Evolutionary conservation across 2,329 filamentous ascomycete species (phyloP).

Genomic region (Botrytis fragariae): DNA sequence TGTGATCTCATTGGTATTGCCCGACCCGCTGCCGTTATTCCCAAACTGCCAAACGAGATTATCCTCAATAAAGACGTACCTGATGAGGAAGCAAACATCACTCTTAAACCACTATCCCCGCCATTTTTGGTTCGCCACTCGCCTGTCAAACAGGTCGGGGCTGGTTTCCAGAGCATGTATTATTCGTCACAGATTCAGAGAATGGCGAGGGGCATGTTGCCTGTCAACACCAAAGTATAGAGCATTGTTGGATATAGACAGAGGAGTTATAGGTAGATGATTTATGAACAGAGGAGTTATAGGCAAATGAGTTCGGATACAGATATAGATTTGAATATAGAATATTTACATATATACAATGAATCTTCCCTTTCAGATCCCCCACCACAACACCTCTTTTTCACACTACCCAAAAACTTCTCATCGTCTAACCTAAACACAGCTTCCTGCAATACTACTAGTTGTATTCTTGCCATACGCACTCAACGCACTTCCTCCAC

Average conservation of each 20-base stretch:
- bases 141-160: slow-evolving; percentile 25
- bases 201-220: slow-evolving; percentile 25
- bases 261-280: not conserved
- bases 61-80: slow-evolving; percentile 38
- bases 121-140: slow-evolving; percentile 19
- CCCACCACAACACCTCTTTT: too few species aligned
- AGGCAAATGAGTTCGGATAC: not conserved
- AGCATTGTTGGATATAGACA: not conserved
- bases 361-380: not conserved
- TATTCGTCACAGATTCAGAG: slow-evolving; percentile 37
- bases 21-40: slow-evolving; percentile 46
- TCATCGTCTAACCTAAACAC: slow-evolving; percentile 23
- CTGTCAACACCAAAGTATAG: not conserved
- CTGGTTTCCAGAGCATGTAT: slow-evolving; percentile 27
- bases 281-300: too few species aligned
- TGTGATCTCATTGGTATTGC: slow-evolving; percentile 52
- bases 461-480: slow-evolving; percentile 34
- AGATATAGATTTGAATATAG: not conserved
- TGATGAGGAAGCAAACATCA: slow-evolving; percentile 30
- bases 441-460: slow-evolving; percentile 31
- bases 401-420: not conserved
- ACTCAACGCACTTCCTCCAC: slow-evolving; percentile 29
- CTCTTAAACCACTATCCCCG: slow-evolving; percentile 13
- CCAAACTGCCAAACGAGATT: slow-evolving; percentile 42
- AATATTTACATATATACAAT: not conserved